Base-by-base conservation (phyloP, 345 rosid genomes). In the Iberis pinnata region DNA sequence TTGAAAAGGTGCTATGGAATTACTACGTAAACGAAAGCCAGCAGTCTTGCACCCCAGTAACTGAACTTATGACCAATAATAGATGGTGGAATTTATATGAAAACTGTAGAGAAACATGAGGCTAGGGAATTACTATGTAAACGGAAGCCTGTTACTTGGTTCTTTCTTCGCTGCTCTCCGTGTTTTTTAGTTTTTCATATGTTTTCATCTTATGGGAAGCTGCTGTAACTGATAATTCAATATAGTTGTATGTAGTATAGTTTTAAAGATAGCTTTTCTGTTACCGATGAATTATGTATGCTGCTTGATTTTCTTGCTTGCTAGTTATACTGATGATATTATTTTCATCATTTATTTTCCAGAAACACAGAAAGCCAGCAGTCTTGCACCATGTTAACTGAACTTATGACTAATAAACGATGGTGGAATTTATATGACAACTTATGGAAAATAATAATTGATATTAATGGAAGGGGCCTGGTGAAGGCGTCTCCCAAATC, bases 351-450 rank as follows among this genome's bases (percentile, higher is more conserved):
- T 46, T 46, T 42, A 18, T 51, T 53, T 67, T 46, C 55, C 63
- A 80, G 97, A 55, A 70, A 73, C 60, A 67, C 63, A 49, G 67
- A 55, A 72, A 70, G 22, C 68, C 52, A 36, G 63, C 67, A 60
- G 64, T 76, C 69, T 53, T 68, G 68, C 50, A 57, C 68, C 61
- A 26, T 75, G 53, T 43, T 49, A 58, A 77, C 72, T 64, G 84
- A 70, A 61, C 65, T 58, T 19, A 52, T 67, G 63, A 64, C 69
- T 41, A 71, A 77, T 68, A 80, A 80, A 45, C 75, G 74, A 56
- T 82, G 94, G 96, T 90, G 98, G 98, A 68, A 78, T 68, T 60
- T 86, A 51, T 90, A 86, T 69, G 95, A 86, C 68, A 79, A 79
- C 73, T 58, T 90, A 75, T 90, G 98, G 96, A 71, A 70, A 50